Evolutionary conservation across 495 filamentous ascomycete genomes (phyloP).

Genomic region (Chlorociboria aeruginascens): DNA sequence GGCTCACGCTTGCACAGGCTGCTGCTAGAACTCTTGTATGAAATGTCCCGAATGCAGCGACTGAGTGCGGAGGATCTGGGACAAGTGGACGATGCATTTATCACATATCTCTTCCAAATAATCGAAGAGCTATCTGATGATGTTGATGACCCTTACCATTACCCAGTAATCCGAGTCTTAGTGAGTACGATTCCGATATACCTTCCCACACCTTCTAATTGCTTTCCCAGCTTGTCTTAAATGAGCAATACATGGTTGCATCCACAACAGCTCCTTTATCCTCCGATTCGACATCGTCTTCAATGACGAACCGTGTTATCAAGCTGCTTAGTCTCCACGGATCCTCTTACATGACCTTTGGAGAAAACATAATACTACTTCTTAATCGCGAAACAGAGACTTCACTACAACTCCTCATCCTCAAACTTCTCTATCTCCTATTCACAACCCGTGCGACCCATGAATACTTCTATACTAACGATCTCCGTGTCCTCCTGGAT

Average conservation of each 20-base stretch:
- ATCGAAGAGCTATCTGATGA: conserved; percentile 87
- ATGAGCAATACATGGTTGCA: conserved; percentile 95
- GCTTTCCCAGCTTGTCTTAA: conserved; percentile 69
- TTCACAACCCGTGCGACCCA: conserved; percentile 85
- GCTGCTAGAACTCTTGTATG: conserved; percentile 82
- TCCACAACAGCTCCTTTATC: conserved; percentile 40
- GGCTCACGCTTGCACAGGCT: conserved; percentile 67
- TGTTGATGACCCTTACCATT: conserved; percentile 89
- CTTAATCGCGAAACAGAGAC: conserved; percentile 94
- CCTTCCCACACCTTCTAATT: conserved; percentile 5
- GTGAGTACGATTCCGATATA: conserved; percentile 34
- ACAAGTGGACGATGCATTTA: conserved; percentile 73
- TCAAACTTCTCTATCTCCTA: conserved; percentile 88
- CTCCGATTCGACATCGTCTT: conserved; percentile 36
- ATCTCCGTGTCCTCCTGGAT: conserved; percentile 86
- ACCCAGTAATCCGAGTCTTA: conserved; percentile 85
- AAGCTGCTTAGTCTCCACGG: conserved; percentile 76
- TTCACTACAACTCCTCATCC: conserved; percentile 81
- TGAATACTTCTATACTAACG: conserved; percentile 98
- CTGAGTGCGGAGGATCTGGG: conserved; percentile 67
- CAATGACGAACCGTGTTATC: conserved; percentile 86
- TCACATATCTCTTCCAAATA: conserved; percentile 72
- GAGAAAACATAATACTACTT: conserved; percentile 92
- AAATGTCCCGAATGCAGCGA: conserved; percentile 90
- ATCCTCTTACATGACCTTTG: conserved; percentile 78